Evolutionary conservation across 768 basidiomycete species (phyloP), one percentile per base, ranked within the genome.

Genomic region (Pisolithus tinctorius): DNA sequence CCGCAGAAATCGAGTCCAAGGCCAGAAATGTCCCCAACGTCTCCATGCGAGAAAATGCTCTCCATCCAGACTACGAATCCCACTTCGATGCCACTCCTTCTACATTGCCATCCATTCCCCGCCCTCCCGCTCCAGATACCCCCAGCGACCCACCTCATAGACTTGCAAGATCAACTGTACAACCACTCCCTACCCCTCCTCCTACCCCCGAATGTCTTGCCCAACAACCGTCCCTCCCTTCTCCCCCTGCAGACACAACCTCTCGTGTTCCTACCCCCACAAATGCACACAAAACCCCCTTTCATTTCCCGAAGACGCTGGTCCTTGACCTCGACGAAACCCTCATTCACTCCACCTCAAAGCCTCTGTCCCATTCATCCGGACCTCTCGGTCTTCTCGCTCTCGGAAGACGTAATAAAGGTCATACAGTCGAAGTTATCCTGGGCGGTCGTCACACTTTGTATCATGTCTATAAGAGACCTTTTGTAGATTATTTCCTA

Each of bases 321-420:
- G 93, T 99, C 29, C 82, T 99, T 41, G 96, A 99, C 71, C 76
- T 99, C 47, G 96, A 99, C 67, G 96, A 99, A 72, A 99, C 96
- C 1, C 82, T 99, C 45, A 98, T 98, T 52, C 96, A 99, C 65
- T 96, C 94, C 2, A 98, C 96, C 0, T 90, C 93, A 16, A 78
- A 92, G 36, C 86, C 89, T 25, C 75, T 87, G 31, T 67, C 72
- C 47, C 66, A 74, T 7, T 60, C 71, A 58, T 60, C 69, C 53
- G 66, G 72, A 30, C 77, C 83, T 23, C 77, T 80, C 2, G 81
- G 84, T 31, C 70, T 88, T 13, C 75, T 91, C 51, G 84, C 82
- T 20, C 67, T 84, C 42, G 70, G 78, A 47, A 61, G 79, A 58
- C 67, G 80, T 59, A 81, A 86, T 64, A 81, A 82, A 65, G 79